Evolutionary conservation across 331 rosid genomes (phyloP), one percentile per base, ranked within the genome.

Genomic region (Stylosanthes scabra): DNA sequence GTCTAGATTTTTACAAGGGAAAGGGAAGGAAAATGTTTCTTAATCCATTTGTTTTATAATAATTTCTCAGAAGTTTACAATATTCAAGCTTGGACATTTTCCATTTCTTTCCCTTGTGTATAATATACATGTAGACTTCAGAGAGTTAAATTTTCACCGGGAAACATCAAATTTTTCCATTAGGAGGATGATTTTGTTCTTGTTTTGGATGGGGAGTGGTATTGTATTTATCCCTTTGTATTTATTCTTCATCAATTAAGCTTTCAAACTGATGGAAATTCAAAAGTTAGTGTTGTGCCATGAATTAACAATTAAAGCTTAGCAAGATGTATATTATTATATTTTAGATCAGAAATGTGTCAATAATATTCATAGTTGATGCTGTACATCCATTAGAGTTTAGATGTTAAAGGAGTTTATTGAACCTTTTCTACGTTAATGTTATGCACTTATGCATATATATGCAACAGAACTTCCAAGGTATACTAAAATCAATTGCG

Each of bases 71-170:
- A 29, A 57, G 68, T 20, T 66, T 52, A 55, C 75, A 58, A 13
- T 31, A 50, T 34, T 34, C 39, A 34, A 34, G 4, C 39, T 34
- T 34, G 39, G 39, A 76, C 85, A 72, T 65, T 81, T 86, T 78
- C 81, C 61, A 72, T 77, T 76, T 79, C 89, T 74, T 83, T 82
- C 83, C 81, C 76, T 59, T 50, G 71, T 73, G 74, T 84, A 59
- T 52, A 81, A 49, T 67, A n/a, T n/a, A n/a, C 63, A 66, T 68
- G 74, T 62, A 39, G 44, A 27, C 59, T 25, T 64, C 44, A 16
- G 11, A 65, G 42, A 73, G 40, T 10, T 15, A 67, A 72, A 40
- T 10, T 31, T 31, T 7, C 12, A 62, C 46, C 27, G 44, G 25
- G 34, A 64, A 31, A n/a, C 39, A 64, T 34, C 11, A 64, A 64